phyloP scores from a whole-genome alignment of 2,329 filamentous ascomycete genomes.

The Orbilia quercus region DNA sequence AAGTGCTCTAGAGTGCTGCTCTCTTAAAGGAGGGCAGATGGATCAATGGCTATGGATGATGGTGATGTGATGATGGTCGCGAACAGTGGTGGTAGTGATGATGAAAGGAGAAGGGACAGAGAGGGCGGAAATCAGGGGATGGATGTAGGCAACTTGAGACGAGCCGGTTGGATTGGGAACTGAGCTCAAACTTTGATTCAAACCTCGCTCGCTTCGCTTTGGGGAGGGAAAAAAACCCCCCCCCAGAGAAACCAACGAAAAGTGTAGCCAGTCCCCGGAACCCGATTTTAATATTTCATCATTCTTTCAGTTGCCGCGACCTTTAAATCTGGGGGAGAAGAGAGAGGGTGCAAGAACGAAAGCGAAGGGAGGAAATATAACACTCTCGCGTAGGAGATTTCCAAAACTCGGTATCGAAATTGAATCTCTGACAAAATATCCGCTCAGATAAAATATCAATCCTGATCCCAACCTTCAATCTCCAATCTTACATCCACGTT shows the following conservation, averaged over 20 bases:
- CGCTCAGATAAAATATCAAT: neutral
- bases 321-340: too few relatives aligned
- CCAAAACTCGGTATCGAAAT: neutral
- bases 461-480: slow-evolving; percentile 1
- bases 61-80: slow-evolving; percentile 60
- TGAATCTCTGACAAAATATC: neutral
- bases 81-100: slow-evolving; percentile 58
- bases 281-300: too few relatives aligned
- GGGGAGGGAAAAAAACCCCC: slow-evolving; percentile 5
- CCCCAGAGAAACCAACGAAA: too few relatives aligned
- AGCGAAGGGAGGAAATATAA: too few relatives aligned
- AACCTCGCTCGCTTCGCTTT: slow-evolving; percentile 37
- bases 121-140: slow-evolving; percentile 48
- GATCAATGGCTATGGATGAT: slow-evolving; percentile 64
- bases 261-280: too few relatives aligned
- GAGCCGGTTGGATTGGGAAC: neutral
- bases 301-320: too few relatives aligned
- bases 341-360: too few relatives aligned
- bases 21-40: too few relatives aligned
- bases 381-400: too few relatives aligned
- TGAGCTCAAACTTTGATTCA: slow-evolving; percentile 13
- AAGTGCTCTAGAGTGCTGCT: neutral
- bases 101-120: slow-evolving; percentile 60
- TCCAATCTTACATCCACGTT: neutral
- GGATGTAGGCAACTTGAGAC: slow-evolving; percentile 32